Evolutionary conservation across 1,284 basidiomycete species (phyloP), one percentile per base, ranked within the genome.

Genomic region (Cryptococcus depauperatus): DNA sequence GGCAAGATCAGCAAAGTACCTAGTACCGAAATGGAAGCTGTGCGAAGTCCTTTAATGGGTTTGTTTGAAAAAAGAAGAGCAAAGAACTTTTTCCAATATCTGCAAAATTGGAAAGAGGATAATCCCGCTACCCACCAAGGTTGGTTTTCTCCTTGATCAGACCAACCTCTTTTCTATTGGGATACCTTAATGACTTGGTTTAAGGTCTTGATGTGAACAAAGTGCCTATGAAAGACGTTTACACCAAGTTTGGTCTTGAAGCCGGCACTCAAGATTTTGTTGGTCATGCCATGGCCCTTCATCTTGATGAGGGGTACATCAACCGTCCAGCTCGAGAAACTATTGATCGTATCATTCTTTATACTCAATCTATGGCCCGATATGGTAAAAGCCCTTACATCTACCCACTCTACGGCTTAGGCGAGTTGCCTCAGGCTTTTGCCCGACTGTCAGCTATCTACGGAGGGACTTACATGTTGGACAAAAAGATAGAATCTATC

Each of bases 301-400:
- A 97, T 74, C 79, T 97, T 37, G 91, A 97, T 64, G 95, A 98
- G 67, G 86, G 92, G 88, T 98, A 98, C 74, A 85, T 91, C 71
- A 84, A 79, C 63, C 87, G 92, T 69, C 79, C 87, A 39, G 95
- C 92, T 32, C 84, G 91, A 43, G 80, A 84, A 44, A 77, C 93
- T 5, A 92, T 96, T 69, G 84, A 96, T 63, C 88, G 95, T 51
- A 96, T 98, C 72, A 79, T 97, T 56, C 82, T 98, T 51, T 99
- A 99, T 76, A 96, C 91, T 14, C 85, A 87, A 7, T 98, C 93
- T 18, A 96, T 99, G 89, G 91, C 95, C 25, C 87, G 95, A 45
- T 98, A 96, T 73, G 95, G 95, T 61, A 98, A 98, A 74, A 98
- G 95, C 16, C 95, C 95, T 3, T 99, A 98, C 77, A 96, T 99